Percentiles rank a stretch among this genome's conserved stretches.
Conservation (phyloP, 768 basidiomycete genomes). For the Amanita subjunquillea region DNA sequence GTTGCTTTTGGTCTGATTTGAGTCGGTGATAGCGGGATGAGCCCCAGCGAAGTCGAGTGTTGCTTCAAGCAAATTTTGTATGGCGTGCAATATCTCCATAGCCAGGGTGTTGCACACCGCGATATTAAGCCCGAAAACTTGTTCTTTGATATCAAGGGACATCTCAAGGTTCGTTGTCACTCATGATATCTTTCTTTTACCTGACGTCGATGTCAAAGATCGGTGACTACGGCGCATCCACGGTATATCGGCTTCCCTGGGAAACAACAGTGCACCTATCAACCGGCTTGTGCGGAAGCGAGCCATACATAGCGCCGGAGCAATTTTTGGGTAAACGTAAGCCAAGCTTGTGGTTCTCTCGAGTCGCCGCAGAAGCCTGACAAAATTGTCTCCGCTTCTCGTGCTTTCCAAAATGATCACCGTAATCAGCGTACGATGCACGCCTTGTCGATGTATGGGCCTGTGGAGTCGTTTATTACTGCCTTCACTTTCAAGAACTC, state of each 20-base stretch:
- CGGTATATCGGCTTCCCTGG: slow-evolving; percentile 98
- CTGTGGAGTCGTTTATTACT: slow-evolving; percentile 95
- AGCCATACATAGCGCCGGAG: slow-evolving; percentile 98
- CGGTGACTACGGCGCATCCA: slow-evolving; percentile 96
- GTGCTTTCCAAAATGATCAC: slow-evolving; percentile 4
- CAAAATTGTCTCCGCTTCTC: slow-evolving; percentile 24
- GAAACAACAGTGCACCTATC: slow-evolving; percentile 95
- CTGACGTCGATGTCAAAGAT: slow-evolving; percentile 41
- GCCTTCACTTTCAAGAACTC: slow-evolving; percentile 94
- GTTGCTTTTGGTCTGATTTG: slow-evolving; percentile 3
- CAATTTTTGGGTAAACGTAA: slow-evolving; percentile 95
- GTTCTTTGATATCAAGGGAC: slow-evolving; percentile 86
- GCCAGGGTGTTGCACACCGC: slow-evolving; percentile 94
- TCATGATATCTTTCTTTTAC: background rate
- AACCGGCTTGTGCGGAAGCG: slow-evolving; percentile 93
- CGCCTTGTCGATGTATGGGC: slow-evolving; percentile 98
- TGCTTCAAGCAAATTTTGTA: slow-evolving; percentile 94
- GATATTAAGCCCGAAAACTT: slow-evolving; percentile 98
- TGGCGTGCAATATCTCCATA: slow-evolving; percentile 86
- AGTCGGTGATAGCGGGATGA: slow-evolving; percentile 44
- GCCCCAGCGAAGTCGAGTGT: slow-evolving; percentile 87
- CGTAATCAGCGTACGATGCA: slow-evolving; percentile 79
- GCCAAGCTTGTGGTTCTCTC: slow-evolving; percentile 27
- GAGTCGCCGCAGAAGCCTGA: slow-evolving; percentile 19
- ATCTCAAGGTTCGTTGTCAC: slow-evolving; percentile 66